Percentiles rank a stretch among this genome's conserved stretches.
Conservation (phyloP, 2,329 filamentous ascomycete species). For the Penicillium fuscoglaucum region DNA sequence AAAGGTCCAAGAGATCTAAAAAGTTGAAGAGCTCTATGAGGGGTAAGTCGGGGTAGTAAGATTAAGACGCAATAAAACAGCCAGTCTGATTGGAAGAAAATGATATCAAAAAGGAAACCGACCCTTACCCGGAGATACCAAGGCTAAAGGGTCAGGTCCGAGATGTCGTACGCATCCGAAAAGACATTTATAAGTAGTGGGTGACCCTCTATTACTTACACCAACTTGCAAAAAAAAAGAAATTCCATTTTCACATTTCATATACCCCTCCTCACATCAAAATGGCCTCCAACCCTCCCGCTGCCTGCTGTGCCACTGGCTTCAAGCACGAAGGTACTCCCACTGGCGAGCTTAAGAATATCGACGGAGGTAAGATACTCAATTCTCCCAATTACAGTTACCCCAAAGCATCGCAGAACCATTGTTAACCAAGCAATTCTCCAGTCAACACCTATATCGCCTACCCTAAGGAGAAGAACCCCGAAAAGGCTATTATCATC, state of each 20-base stretch:
- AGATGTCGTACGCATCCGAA: neutral
- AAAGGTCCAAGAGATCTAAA: neutral
- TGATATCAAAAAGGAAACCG: neutral
- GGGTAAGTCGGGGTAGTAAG: conserved; percentile 13
- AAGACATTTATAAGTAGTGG: conserved; percentile 5
- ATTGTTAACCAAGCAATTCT: neutral
- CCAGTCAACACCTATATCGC: conserved; percentile 58
- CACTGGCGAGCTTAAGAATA: conserved; percentile 49
- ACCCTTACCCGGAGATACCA: neutral
- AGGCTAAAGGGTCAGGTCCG: neutral
- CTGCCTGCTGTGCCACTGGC: conserved; percentile 49
- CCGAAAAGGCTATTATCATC: conserved; percentile 57
- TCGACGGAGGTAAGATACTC: conserved; percentile 45
- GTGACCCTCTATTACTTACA: neutral
- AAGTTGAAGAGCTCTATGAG: neutral
- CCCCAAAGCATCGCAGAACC: neutral
- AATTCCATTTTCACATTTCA: neutral
- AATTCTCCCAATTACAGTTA: neutral
- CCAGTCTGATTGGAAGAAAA: conserved; percentile 5
- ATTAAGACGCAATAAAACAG: neutral
- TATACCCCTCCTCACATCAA: conserved; percentile 9
- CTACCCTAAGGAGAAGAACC: conserved; percentile 52
- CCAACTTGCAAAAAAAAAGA: neutral
- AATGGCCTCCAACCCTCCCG: conserved; percentile 56
- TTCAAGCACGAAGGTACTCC: conserved; percentile 55